A percentile compares a stretch with the other conserved stretches of the same genome.
Evolutionary conservation across 1,284 basidiomycete genomes (phyloP).

Genomic region (Marasmius oreades): DNA sequence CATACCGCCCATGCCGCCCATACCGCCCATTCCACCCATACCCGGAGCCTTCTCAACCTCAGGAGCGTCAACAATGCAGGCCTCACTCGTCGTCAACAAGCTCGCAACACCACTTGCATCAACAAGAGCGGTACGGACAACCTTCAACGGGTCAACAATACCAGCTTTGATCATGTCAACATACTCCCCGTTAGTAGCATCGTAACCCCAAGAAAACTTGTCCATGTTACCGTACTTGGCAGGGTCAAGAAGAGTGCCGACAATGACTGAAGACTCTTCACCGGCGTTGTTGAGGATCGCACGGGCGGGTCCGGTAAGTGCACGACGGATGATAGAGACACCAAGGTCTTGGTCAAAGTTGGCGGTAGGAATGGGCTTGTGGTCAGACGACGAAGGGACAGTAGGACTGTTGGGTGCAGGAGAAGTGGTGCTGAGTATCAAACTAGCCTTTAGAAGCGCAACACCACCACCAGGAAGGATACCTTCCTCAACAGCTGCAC

Average conservation of each 20-base stretch:
- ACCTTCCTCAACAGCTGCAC: constrained; percentile 97
- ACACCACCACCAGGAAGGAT: constrained; percentile 96
- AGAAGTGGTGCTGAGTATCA: constrained; percentile 65
- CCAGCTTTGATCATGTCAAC: constrained; percentile 93
- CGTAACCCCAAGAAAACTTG: constrained; percentile 88
- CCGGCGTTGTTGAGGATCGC: constrained; percentile 95
- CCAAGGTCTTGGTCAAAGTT: constrained; percentile 99
- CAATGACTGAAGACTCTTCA: constrained; percentile 92
- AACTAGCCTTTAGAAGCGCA: constrained; percentile 86
- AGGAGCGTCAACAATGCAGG: constrained; percentile 87
- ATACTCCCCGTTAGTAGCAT: constrained; percentile 89
- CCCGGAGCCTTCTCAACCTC: constrained; percentile 73
- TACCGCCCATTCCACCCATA: constrained; percentile 50
- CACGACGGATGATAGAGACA: constrained; percentile 89
- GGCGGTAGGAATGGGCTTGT: constrained; percentile 66
- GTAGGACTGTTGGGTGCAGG: constrained; percentile 38
- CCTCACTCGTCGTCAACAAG: constrained; percentile 91
- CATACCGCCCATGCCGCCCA: constrained; percentile 64
- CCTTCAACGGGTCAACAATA: constrained; percentile 94
- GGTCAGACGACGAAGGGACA: constrained; percentile 48
- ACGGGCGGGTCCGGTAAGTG: constrained; percentile 80
- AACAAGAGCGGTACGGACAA: constrained; percentile 87
- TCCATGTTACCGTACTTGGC: constrained; percentile 60
- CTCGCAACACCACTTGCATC: constrained; percentile 88
- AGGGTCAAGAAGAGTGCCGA: constrained; percentile 72